Evolutionary conservation across 768 basidiomycete genomes (phyloP), one percentile per base, ranked within the genome.

Genomic region (Boletellus sp.): DNA sequence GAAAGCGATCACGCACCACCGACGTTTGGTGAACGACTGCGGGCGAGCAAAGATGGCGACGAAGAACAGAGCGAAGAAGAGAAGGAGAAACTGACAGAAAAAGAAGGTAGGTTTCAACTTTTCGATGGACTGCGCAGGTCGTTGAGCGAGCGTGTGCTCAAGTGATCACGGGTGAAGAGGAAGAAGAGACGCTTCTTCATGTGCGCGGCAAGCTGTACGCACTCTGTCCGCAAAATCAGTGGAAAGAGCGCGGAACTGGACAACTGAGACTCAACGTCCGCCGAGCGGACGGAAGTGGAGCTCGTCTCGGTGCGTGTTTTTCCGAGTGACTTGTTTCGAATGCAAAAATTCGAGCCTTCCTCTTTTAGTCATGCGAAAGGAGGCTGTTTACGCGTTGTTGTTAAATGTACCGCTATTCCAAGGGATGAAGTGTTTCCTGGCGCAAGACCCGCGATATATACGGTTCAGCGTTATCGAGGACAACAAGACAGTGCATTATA

Each of bases 91-190:
- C 58, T 88, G 58, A 80, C 76, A 11, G 85, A 87, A 64, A 85
- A 87, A 69, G 84, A 87, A 63, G 76, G 88, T 83, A 47, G 52
- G 78, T 68, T 34, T 1, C 15, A 35, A 23, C 24, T 13, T 28
- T 23, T 16, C 24, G n/a, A 38, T 48, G 41, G 2, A 0, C 1
- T 1, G 26, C 32, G 17, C 42, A 15, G 28, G 13, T 17, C 41
- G 48, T 19, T 55, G 48, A 55, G 16, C 23, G 23, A n/a, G n/a
- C 15, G 31, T 31, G 23, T 35, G 37, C 31, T 6, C 9, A 28
- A 88, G 87, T 86, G 33, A 66, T 76, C 39, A 91, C 89, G 3
- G 89, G 89, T 9, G 89, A 91, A 67, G 89, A 91, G 64, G 86
- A 88, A 19, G 89, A 91, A 59, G 78, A 85, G 48, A 88, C 85